Base-by-base conservation (phyloP, 129 eudicot species). In the Ambrosia artemisiifolia region DNA sequence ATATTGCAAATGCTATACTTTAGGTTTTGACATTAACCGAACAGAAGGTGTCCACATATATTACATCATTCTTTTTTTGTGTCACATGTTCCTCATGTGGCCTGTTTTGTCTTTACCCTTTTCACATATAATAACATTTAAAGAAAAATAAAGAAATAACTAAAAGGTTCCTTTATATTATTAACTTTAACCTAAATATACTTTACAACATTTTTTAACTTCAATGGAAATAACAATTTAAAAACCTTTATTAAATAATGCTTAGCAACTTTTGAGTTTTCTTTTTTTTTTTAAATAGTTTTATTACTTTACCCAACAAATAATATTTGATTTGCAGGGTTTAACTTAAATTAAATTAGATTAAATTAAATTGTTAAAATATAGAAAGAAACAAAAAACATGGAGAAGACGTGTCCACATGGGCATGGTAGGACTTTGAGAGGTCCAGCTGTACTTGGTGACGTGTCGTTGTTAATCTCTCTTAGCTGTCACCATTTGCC, bases 341-440 rank as follows among this genome's bases (percentile, higher is more conserved):
- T 0, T 59, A 30, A 59, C 13, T 47, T 9, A 35, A 35, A 46
- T 3, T 24, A 30, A 59, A 33, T 47, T 9, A 35, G 20, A 46
- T 3, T 24, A 9, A 47, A 6, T 3, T 2, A 55, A 55, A 0
- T 24, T 24, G 28, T 24, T 24, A 0, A 24, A 24, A 24, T 24
- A 24, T 24, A 24, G 55, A 42, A 7, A 16, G 16, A 48, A 33
- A 51, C 53, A 16, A 38, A 18, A 60, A 70, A 42, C 65, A 78
- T 78, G 82, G 82, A 71, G 82, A 78, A 71, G 82, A 63, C 82
- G 77, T 78, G 77, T 78, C 82, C 82, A 78, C 77, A 63, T 78
- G 77, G 57, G 76, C 81, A 62, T 57, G 75, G 75, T 65, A 75
- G 49, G 73, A 75, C 79, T 75, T 75, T 75, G 79, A 40, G 76